These are phyloP conservation scores for Microbotryum silenes-acaulis DNA, from an alignment of 1,284 basidiomycete species.

Conservation along the genomic window DNA sequence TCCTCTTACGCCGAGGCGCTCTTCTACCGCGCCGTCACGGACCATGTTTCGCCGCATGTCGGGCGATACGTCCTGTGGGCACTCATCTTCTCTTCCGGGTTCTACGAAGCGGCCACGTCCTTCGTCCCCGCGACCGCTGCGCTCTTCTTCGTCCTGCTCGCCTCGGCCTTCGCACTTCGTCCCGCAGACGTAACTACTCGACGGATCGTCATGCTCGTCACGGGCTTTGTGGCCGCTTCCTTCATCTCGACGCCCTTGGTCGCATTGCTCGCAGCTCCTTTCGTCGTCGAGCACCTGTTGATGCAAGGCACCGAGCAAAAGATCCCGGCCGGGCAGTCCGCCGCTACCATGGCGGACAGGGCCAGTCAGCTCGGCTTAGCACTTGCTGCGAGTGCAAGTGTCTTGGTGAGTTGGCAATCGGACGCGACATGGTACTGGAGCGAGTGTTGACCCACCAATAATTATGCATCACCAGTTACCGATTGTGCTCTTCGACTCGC, in stretches of 20 bases:
- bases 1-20: slow-evolving; percentile 73
- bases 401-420: slow-evolving; percentile 54
- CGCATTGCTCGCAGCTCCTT: slow-evolving; percentile 75
- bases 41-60: slow-evolving; percentile 76
- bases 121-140: slow-evolving; percentile 91
- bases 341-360: slow-evolving; percentile 12
- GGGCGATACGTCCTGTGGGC: slow-evolving; percentile 86
- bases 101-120: slow-evolving; percentile 82
- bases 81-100: slow-evolving; percentile 75
- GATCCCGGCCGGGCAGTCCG: slow-evolving; percentile 39
- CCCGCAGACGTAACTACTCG: slow-evolving; percentile 53
- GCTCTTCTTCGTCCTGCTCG: slow-evolving; percentile 82
- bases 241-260: slow-evolving; percentile 96
- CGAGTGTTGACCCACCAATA: not conserved
- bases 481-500: slow-evolving; percentile 69
- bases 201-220: slow-evolving; percentile 42
- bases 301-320: slow-evolving; percentile 65
- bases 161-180: slow-evolving; percentile 65
- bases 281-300: slow-evolving; percentile 83
- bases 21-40: slow-evolving; percentile 73
- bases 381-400: slow-evolving; percentile 5
- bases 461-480: slow-evolving; percentile 54
- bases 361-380: slow-evolving; percentile 17
- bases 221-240: slow-evolving; percentile 70
- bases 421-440: not conserved